Base-by-base conservation (phyloP, 352 stramenopile genomes). In the Phytopythium boreale region DNA sequence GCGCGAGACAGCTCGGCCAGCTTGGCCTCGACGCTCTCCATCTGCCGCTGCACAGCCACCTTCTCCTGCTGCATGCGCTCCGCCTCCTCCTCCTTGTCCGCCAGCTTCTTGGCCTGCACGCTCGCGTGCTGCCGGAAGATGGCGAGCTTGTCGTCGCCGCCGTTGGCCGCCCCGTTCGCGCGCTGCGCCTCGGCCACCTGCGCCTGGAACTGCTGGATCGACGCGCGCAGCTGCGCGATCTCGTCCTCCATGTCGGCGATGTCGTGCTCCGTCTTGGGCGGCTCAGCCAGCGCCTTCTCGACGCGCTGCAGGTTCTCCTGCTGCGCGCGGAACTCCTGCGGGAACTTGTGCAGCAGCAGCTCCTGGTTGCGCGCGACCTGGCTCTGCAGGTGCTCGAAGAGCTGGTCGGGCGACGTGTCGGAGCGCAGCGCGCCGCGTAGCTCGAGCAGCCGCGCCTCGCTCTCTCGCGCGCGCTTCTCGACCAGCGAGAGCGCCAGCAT, bases 91-190 rank as follows among this genome's bases (percentile, higher is more conserved):
- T 98, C 86, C 59, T 98, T 96, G 20, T 96, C 84, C 41, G 80
- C 66, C 17, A 97, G 74, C 60, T 97, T 98, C 47, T 92, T 92
- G 1, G 84, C 66, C 56, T 97, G 89, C 43, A 98, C 82, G 49
- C 80, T 91, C 5, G 83, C 84, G 64, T 97, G 90, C 70, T 97
- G 90, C 1, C 91, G 82, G 65, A 96, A 97, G 66, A 97, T 95
- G 24, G 76, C 90, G 27, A 98, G 79, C 47, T 97, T 97, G 67
- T 95, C 86, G 71, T 98, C 91, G 2, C 86, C 85, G 8, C 84
- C 75, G 0, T 72, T 68, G 43, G 19, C 70, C 22, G 19, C 70
- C 22, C 66, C 70, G 64, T 74, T 64, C 9, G 64, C 67, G 31
- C 79, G 70, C 56, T 93, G 70, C 2, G 77, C 80, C 52, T 97